A percentile compares a stretch with the other conserved stretches of the same genome.
phyloP scores from a whole-genome alignment of 768 basidiomycete species.

The Strobilomyces confusus region DNA sequence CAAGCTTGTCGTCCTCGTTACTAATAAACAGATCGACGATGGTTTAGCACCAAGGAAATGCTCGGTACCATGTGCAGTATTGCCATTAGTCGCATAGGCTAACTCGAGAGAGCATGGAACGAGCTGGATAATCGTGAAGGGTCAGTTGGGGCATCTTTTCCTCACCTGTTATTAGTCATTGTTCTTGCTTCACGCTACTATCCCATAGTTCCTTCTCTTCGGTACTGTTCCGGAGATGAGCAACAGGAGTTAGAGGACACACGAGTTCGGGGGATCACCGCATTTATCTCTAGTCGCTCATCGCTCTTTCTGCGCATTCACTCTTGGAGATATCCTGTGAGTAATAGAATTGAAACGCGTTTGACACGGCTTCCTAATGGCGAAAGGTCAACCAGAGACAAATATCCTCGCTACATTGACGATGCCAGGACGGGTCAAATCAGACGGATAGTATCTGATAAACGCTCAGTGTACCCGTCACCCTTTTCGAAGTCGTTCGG shows the following conservation, averaged over 20 bases:
- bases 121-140: not conserved
- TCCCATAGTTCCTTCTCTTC: too few relatives aligned
- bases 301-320: too few relatives aligned
- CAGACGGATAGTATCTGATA: too few relatives aligned
- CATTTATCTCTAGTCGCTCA: too few relatives aligned
- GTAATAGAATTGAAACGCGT: not conserved
- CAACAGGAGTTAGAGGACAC: too few relatives aligned
- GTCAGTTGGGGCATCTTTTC: not conserved
- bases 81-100: not conserved
- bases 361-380: not conserved
- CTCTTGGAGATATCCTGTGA: too few relatives aligned
- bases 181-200: too few relatives aligned
- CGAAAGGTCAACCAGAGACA: not conserved
- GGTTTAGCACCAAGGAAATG: too few relatives aligned
- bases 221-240: too few relatives aligned
- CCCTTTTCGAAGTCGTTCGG: not conserved
- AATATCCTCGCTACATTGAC: not conserved
- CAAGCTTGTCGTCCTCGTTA: slow-evolving; percentile 13
- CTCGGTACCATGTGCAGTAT: too few relatives aligned
- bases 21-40: slow-evolving; percentile 16
- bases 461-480: too few relatives aligned
- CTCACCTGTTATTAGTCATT: not conserved
- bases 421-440: not conserved
- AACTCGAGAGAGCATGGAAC: not conserved
- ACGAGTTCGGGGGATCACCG: too few relatives aligned